Evolutionary conservation across 2,329 filamentous ascomycete species (phyloP).

Genomic region (Aspergillus intermedius): DNA sequence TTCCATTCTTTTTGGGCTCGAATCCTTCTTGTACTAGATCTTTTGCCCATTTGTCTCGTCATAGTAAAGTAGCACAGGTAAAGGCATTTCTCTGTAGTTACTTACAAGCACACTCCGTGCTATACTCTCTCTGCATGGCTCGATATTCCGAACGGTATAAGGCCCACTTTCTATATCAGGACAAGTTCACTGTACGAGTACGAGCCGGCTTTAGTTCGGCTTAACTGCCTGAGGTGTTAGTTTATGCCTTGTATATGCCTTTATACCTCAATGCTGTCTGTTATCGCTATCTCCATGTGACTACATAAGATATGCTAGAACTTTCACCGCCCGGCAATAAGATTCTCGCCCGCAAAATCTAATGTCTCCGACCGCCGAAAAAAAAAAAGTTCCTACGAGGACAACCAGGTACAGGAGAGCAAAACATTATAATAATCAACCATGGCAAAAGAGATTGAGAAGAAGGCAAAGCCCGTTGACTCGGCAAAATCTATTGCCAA

Average conservation of each 20-base stretch:
- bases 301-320: conserved; percentile 18
- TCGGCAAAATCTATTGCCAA: conserved; percentile 33
- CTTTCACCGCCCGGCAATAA: conserved; percentile 20
- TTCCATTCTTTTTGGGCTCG: too few relatives aligned
- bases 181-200: too few relatives aligned
- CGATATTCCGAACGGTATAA: too few relatives aligned
- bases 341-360: conserved; percentile 17
- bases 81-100: too few relatives aligned
- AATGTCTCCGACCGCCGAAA: conserved; percentile 14
- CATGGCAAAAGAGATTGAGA: conserved; percentile 11
- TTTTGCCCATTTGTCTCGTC: too few relatives aligned
- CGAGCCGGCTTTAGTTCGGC: too few relatives aligned
- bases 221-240: neutral
- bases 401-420: neutral
- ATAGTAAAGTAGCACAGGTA: too few relatives aligned
- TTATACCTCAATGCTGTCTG: neutral
- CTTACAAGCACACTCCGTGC: too few relatives aligned
- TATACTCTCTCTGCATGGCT: too few relatives aligned
- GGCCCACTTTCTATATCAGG: too few relatives aligned
- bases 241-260: conserved; percentile 9
- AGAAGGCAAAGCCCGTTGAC: conserved; percentile 32
- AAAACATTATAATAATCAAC: conserved; percentile 7
- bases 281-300: conserved; percentile 26
- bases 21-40: too few relatives aligned
- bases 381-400: conserved; percentile 12